Evolutionary conservation across 2,329 filamentous ascomycete species (phyloP).

Genomic region (Neocatenulostroma microsporum): DNA sequence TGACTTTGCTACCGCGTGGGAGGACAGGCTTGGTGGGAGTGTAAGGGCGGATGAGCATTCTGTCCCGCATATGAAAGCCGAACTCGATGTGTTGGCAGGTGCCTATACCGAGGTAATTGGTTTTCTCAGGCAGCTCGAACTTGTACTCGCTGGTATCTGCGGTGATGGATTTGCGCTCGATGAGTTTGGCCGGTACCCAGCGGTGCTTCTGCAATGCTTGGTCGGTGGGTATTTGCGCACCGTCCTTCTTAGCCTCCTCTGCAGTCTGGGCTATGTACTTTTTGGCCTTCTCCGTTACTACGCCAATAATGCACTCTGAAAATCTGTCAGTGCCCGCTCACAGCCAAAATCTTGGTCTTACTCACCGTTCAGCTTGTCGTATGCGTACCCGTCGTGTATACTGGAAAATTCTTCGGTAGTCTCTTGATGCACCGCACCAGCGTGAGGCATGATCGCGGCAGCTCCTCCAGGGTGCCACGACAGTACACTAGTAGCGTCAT

Average conservation of each 20-base stretch:
- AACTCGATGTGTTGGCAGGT: conserved; percentile 48
- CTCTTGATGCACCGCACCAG: conserved; percentile 43
- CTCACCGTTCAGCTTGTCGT: conserved; percentile 44
- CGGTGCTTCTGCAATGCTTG: conserved; percentile 37
- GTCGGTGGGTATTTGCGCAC: no score
- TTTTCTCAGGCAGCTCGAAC: conserved; percentile 37
- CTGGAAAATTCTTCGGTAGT: conserved; percentile 44
- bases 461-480: conserved; percentile 45
- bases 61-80: conserved; percentile 46
- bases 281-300: conserved; percentile 43
- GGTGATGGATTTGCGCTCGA: conserved; percentile 33
- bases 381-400: conserved; percentile 46
- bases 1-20: conserved; percentile 4
- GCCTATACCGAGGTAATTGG: conserved; percentile 38
- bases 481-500: conserved; percentile 44
- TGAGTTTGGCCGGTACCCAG: conserved; percentile 41
- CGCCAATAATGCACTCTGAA: conserved; percentile 46
- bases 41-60: conserved; percentile 45
- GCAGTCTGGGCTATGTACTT: conserved; percentile 41
- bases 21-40: conserved; percentile 42
- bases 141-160: conserved; percentile 42
- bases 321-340: no score
- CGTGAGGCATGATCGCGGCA: conserved; percentile 42
- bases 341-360: no score
- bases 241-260: conserved; percentile 21